Base-by-base conservation (phyloP, 768 basidiomycete species). In the Leccinum subtestaceum region DNA sequence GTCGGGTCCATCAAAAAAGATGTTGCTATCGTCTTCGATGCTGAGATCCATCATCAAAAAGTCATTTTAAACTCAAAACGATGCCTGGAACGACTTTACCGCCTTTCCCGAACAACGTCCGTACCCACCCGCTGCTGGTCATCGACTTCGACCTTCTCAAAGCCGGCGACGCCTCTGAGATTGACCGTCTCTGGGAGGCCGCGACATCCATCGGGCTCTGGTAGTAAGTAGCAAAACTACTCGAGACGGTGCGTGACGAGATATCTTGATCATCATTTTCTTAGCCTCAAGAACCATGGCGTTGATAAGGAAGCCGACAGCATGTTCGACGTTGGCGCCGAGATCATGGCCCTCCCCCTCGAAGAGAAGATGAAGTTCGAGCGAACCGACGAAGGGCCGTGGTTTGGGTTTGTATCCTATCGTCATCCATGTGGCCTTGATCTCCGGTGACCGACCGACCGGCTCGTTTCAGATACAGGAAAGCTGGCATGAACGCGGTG, bases 131-230 rank as follows among this genome's bases (percentile, higher is more conserved):
- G 0, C 62, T 83, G 1, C 73, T 80, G 10, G 66, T 83, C 25
- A 70, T 83, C 52, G 81, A 83, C 65, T 81, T 72, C 53, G 66
- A 61, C 1, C 70, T 75, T 3, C 61, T 83, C 31, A 70, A 70
- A 31, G 63, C 64, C 0, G 67, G 76, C 1, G 71, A 80, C 36
- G n/a, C 65, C 12, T 58, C 57, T 1, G 82, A 81, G 66, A 66
- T 77, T 9, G 72, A 77, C 8, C 73, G 65, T 54, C 74, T 83
- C 21, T 82, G 78, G 78, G 66, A 77, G 23, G 80, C 80, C 0
- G 78, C 79, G 13, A 80, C 77, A 0, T 69, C 73, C 27, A 70
- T 83, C 15, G 82, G 82, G 2, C 83, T 83, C 69, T 83, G 81
- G 78, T 83, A 82, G 78, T 81, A 65, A 66, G 80, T 79, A 32